A percentile compares a stretch with the other conserved stretches of the same genome.
phyloP scores from a whole-genome alignment of 2,329 filamentous ascomycete species.

The Herpotrichia juniperi region DNA sequence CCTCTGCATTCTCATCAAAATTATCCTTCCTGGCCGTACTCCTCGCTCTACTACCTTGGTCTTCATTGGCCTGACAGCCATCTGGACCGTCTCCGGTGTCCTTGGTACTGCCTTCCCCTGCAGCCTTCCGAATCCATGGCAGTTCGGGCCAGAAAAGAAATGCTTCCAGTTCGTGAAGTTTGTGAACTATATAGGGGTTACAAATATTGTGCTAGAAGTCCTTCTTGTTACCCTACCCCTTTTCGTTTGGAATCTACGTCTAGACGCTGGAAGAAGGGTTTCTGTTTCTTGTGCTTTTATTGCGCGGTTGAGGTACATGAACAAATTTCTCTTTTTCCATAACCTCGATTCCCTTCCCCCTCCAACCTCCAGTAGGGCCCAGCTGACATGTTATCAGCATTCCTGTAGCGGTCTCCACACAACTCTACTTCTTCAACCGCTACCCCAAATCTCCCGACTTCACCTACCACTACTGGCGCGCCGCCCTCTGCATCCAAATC shows the following conservation, averaged over 20 bases:
- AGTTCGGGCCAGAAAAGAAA: conserved; percentile 11
- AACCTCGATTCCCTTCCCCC: too few relatives aligned
- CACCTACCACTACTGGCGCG: conserved; percentile 26
- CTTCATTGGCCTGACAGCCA: conserved; percentile 24
- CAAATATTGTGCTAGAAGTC: conserved; percentile 32
- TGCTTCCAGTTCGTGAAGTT: conserved; percentile 29
- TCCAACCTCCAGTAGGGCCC: neutral
- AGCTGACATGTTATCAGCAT: conserved; percentile 21
- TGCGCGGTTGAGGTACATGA: conserved; percentile 29
- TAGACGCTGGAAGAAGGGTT: conserved; percentile 25
- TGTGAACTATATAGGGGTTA: conserved; percentile 35
- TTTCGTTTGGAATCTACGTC: conserved; percentile 33
- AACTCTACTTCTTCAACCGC: conserved; percentile 31
- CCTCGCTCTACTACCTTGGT: conserved; percentile 22
- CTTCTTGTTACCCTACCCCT: conserved; percentile 34
- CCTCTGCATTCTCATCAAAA: conserved; percentile 28
- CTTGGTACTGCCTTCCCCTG: conserved; percentile 34
- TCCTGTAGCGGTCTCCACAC: conserved; percentile 23
- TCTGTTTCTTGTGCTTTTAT: conserved; percentile 32
- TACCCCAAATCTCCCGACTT: conserved; percentile 9
- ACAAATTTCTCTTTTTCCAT: too few relatives aligned
- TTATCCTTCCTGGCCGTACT: conserved; percentile 25
- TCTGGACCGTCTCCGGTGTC: conserved; percentile 32
- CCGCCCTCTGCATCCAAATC: conserved; percentile 29
- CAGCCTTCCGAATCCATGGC: conserved; percentile 28